Evolutionary conservation across 2,329 filamentous ascomycete genomes (phyloP).

Genomic region (Phaeosphaeriaceae sp.): DNA sequence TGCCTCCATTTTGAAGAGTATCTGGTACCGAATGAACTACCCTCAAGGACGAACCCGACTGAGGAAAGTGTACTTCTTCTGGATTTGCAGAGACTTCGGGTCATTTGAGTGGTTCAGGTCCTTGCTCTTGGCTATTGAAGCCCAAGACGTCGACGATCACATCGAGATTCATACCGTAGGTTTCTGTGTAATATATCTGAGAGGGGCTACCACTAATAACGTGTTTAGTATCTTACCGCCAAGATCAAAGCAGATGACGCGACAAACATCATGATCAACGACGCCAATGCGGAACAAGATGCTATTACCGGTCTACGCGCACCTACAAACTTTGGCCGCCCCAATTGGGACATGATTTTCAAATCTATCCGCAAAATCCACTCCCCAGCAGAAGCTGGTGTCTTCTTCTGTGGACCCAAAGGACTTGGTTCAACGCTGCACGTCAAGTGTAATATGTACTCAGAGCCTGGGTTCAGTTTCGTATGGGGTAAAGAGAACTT

Average conservation of each 20-base stretch:
- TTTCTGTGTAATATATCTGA: slow-evolving; percentile 1
- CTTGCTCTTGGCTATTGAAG: slow-evolving; percentile 81
- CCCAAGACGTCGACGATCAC: slow-evolving; percentile 80
- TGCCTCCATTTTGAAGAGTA: slow-evolving; percentile 71
- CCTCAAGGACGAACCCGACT: slow-evolving; percentile 79
- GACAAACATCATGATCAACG: slow-evolving; percentile 92
- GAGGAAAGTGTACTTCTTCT: slow-evolving; percentile 90
- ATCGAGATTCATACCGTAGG: slow-evolving; percentile 83
- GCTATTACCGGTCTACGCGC: slow-evolving; percentile 82
- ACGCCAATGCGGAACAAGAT: slow-evolving; percentile 82
- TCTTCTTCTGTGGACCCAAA: slow-evolving; percentile 84
- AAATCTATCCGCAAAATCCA: slow-evolving; percentile 77
- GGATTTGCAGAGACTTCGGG: slow-evolving; percentile 87
- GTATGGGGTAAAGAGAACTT: slow-evolving; percentile 76
- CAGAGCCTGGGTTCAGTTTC: slow-evolving; percentile 74
- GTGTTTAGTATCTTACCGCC: slow-evolving; percentile 73
- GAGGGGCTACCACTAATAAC: slow-evolving; percentile 15
- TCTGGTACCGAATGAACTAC: slow-evolving; percentile 94
- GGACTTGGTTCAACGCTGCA: slow-evolving; percentile 77
- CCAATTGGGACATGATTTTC: slow-evolving; percentile 93
- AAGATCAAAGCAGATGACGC: slow-evolving; percentile 86
- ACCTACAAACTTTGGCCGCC: slow-evolving; percentile 83
- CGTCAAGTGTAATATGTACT: slow-evolving; percentile 87
- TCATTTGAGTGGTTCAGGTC: slow-evolving; percentile 92
- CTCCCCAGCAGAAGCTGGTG: slow-evolving; percentile 50